Conservation (phyloP, 2,329 filamentous ascomycete genomes). For the Malbranchea zuffiana region DNA sequence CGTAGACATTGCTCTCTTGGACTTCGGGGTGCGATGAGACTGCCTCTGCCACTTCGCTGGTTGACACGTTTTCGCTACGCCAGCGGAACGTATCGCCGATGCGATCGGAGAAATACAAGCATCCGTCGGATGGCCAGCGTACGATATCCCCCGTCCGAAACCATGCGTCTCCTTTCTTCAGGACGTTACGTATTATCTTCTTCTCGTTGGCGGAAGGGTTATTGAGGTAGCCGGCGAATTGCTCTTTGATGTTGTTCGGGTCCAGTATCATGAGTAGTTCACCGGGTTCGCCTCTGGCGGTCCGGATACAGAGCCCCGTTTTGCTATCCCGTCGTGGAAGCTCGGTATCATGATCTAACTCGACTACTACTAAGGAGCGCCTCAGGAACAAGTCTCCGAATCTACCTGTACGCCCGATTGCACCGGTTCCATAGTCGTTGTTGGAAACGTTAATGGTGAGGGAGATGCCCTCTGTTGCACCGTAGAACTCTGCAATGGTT, state of each 20-base stretch:
- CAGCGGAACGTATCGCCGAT: conserved; percentile 46
- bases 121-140: conserved; percentile 57
- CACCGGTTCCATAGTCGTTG: conserved; percentile 64
- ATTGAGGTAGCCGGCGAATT: conserved; percentile 74
- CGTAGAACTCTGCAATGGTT: conserved; percentile 69
- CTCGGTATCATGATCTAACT: conserved; percentile 62
- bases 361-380: conserved; percentile 47
- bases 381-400: conserved; percentile 48
- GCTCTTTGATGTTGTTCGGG: conserved; percentile 47
- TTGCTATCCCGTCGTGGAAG: conserved; percentile 54
- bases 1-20: conserved; percentile 76
- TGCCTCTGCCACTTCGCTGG: conserved; percentile 67
- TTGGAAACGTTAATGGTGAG: conserved; percentile 62
- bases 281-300: conserved; percentile 53
- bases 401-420: conserved; percentile 62
- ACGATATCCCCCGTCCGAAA: conserved; percentile 79
- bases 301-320: conserved; percentile 57
- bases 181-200: conserved; percentile 65
- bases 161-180: conserved; percentile 65
- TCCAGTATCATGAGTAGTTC: conserved; percentile 68
- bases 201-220: conserved; percentile 58
- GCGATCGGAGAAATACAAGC: conserved; percentile 65
- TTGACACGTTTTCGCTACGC: conserved; percentile 73
- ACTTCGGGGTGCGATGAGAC: conserved; percentile 57
- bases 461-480: conserved; percentile 59